Base-by-base conservation (phyloP, 2,329 filamentous ascomycete species). In the Ceratocystis cubensis region DNA sequence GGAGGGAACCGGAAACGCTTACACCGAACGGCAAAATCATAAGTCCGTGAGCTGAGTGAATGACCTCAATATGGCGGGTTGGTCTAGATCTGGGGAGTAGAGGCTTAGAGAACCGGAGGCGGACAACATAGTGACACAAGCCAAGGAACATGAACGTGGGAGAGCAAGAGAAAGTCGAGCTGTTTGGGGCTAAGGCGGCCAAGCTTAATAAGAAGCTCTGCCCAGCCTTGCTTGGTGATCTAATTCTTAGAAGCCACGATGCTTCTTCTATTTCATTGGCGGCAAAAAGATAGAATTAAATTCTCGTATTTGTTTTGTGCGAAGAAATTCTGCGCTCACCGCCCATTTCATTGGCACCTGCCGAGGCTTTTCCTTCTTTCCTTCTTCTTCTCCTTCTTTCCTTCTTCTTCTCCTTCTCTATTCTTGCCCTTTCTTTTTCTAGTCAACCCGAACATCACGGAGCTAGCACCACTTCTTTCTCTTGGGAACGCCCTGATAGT, bases 1-100 rank as follows among this genome's bases (percentile, higher is more conserved):
- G 28, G 53, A 59, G 53, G 53, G 53, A 59, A 7, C 53, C 53
- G 33, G 53, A 37, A 33, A n/a, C 53, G 53, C 53, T 59, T 59
- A 59, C 53, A 33, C 25, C 25, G 28, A 59, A 59, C 25, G 53
- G 53, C 53, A 59, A 59, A 59, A 10, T 33, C 53, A 59, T 8
- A 30, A 22, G 17, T 8, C 17, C 17, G 22, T 50, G 17, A 37
- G 33, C 33, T 50, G 46, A 37, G 33, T 33, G 30, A 8, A 5
- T 37, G 33, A n/a, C 20, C 53, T 28, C 25, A 33, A 30, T 30
- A 37, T n/a, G 53, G 28, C 25, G 20, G 45, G 20, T 13, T 59
- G 53, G 53, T n/a, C 17, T n/a, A 30, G 17, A 4, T 30, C 53
- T 4, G 22, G 17, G 53, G n/a, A 30, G n/a, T 17, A 17, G 28